Conservation (phyloP, 2,329 filamentous ascomycete species). For the Chaetomiaceae sp. region DNA sequence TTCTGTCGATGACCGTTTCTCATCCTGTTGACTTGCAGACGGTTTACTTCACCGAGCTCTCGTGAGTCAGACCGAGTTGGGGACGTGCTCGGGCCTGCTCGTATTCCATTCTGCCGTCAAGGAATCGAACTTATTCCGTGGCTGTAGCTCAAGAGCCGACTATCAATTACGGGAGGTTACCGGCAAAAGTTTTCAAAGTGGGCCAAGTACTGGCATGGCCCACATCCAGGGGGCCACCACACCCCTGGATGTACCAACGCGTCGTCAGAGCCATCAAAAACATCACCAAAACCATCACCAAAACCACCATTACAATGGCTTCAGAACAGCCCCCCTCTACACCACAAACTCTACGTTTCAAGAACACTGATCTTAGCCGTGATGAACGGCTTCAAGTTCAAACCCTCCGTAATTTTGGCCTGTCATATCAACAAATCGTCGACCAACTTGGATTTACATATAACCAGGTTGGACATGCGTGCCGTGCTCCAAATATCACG, state of each 20-base stretch:
- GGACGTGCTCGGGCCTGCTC: too few species aligned
- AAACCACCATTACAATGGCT: not conserved
- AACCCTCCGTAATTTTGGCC: not conserved
- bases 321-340: not conserved
- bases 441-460: not conserved
- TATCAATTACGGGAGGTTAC: not conserved
- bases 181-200: not conserved
- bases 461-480: not conserved
- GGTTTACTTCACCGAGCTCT: too few species aligned
- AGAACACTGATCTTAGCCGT: not conserved
- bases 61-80: too few species aligned
- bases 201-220: not conserved
- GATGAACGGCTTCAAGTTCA: not conserved
- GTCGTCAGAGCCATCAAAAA: not conserved
- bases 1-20: too few species aligned
- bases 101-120: too few species aligned
- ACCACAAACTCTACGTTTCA: not conserved
- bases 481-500: not conserved
- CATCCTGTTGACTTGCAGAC: too few species aligned
- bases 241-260: not conserved
- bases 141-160: too few species aligned
- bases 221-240: too few species aligned
- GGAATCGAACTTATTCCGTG: too few species aligned
- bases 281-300: not conserved
- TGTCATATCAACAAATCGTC: not conserved